Conservation (phyloP, 2,329 filamentous ascomycete genomes). For the Colletotrichum somersetense region DNA sequence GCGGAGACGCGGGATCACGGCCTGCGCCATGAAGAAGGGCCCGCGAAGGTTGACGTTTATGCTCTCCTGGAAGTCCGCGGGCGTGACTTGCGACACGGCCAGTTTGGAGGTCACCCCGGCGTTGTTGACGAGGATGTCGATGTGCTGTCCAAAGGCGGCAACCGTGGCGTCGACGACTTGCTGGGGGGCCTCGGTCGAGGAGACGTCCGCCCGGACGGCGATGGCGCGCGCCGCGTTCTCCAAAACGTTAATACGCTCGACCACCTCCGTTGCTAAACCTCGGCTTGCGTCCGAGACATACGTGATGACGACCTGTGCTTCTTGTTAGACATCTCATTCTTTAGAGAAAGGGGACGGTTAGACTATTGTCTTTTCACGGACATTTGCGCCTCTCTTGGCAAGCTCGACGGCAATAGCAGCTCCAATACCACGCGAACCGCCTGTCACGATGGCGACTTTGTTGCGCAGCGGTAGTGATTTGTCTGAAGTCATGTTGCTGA, state of each 20-base stretch:
- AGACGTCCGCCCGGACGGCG: slow-evolving; percentile 7
- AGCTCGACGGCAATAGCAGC: slow-evolving; percentile 69
- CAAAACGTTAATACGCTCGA: not conserved
- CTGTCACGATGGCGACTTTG: slow-evolving; percentile 40
- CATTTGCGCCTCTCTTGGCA: slow-evolving; percentile 59
- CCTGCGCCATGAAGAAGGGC: slow-evolving; percentile 27
- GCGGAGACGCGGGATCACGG: slow-evolving; percentile 14
- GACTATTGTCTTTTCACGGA: slow-evolving; percentile 42
- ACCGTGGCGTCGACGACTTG: not conserved
- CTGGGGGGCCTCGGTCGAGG: not conserved
- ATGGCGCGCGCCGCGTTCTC: not conserved
- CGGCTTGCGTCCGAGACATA: not conserved
- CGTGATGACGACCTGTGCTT: not conserved
- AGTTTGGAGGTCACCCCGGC: slow-evolving; percentile 19
- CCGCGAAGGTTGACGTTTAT: slow-evolving; percentile 22
- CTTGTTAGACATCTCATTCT: not conserved
- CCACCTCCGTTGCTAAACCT: not conserved
- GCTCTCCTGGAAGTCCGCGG: slow-evolving; percentile 9
- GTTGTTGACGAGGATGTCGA: slow-evolving; percentile 37
- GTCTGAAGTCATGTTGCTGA: not conserved
- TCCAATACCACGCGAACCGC: slow-evolving; percentile 67
- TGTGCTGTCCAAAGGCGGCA: not conserved
- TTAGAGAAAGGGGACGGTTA: not conserved
- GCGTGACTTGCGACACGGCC: not conserved
- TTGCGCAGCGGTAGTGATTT: slow-evolving; percentile 47